A percentile compares a stretch with the other conserved stretches of the same genome.
Evolutionary conservation across 1,139 yeast species (phyloP).

Genomic region (Pichia terricola): DNA sequence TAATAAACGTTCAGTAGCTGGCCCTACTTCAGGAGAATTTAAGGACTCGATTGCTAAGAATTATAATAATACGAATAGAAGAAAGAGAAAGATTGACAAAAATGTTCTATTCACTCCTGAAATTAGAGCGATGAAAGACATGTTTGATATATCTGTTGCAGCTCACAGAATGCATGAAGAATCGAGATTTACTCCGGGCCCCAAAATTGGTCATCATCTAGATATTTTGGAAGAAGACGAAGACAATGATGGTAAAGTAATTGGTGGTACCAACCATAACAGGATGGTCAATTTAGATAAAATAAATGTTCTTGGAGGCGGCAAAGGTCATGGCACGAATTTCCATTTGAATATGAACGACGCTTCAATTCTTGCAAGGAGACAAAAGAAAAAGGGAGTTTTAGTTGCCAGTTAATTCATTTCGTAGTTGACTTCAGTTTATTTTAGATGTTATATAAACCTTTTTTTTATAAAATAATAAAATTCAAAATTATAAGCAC

Average conservation of each 20-base stretch:
- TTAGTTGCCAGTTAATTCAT: background rate
- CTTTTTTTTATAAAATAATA: too few species aligned
- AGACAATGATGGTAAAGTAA: conserved; percentile 12
- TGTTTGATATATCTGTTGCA: conserved; percentile 89
- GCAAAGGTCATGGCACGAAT: conserved; percentile 14
- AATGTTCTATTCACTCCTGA: conserved; percentile 67
- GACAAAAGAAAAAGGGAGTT: conserved; percentile 22
- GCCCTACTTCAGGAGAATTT: too few species aligned
- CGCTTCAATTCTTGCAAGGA: conserved; percentile 72
- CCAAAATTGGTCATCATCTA: background rate
- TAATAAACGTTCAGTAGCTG: too few species aligned
- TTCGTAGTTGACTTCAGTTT: too few species aligned
- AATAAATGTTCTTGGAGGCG: background rate
- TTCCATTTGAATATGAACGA: conserved; percentile 72
- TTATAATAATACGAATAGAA: too few species aligned
- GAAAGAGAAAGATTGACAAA: too few species aligned
- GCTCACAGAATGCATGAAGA: conserved; percentile 92
- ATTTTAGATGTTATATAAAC: too few species aligned
- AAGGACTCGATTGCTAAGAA: too few species aligned
- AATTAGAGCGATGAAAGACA: conserved; percentile 86
- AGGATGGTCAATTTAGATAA: background rate
- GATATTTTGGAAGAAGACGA: conserved; percentile 7
- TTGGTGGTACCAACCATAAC: background rate
- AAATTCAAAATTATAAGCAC: too few species aligned
- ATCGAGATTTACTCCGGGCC: conserved; percentile 20